Conservation (phyloP, 2,329 filamentous ascomycete genomes). For the Penicillium digitatum region DNA sequence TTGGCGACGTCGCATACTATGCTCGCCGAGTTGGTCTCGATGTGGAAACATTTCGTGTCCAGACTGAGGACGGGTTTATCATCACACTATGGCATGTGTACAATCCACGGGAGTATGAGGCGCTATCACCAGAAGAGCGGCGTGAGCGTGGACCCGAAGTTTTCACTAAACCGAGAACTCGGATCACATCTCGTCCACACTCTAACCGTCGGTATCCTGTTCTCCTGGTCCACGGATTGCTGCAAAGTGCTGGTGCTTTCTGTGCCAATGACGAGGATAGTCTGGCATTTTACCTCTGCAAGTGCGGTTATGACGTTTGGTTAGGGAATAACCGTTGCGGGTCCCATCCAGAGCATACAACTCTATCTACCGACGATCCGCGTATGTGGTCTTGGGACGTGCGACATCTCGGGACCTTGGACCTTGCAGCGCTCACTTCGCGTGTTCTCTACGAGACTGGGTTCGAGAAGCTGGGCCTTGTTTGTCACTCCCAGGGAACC, state of each 20-base stretch:
- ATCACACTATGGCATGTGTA: slow-evolving; percentile 87
- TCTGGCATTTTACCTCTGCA: slow-evolving; percentile 86
- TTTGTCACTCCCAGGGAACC: slow-evolving; percentile 88
- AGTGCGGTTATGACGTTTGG: slow-evolving; percentile 92
- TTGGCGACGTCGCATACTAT: slow-evolving; percentile 80
- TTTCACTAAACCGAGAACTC: slow-evolving; percentile 50
- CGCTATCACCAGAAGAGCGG: slow-evolving; percentile 46
- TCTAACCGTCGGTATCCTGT: slow-evolving; percentile 61
- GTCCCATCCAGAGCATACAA: slow-evolving; percentile 70
- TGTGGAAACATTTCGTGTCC: slow-evolving; percentile 74
- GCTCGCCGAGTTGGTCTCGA: slow-evolving; percentile 83
- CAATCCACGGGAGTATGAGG: slow-evolving; percentile 69
- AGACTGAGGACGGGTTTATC: slow-evolving; percentile 91
- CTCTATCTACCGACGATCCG: slow-evolving; percentile 69
- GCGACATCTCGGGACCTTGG: slow-evolving; percentile 85
- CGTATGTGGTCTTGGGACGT: slow-evolving; percentile 98
- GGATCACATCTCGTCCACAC: slow-evolving; percentile 24
- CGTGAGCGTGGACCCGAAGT: slow-evolving; percentile 56
- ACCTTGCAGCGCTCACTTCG: slow-evolving; percentile 75
- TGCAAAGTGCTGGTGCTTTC: slow-evolving; percentile 84
- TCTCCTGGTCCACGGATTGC: slow-evolving; percentile 78
- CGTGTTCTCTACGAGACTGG: slow-evolving; percentile 77
- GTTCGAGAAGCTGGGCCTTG: slow-evolving; percentile 75
- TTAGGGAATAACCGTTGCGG: slow-evolving; percentile 91
- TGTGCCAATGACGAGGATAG: slow-evolving; percentile 87